Percentiles rank a stretch among this genome's conserved stretches.
Evolutionary conservation across 2,329 filamentous ascomycete genomes (phyloP).

Genomic region (Claviceps purpurea): DNA sequence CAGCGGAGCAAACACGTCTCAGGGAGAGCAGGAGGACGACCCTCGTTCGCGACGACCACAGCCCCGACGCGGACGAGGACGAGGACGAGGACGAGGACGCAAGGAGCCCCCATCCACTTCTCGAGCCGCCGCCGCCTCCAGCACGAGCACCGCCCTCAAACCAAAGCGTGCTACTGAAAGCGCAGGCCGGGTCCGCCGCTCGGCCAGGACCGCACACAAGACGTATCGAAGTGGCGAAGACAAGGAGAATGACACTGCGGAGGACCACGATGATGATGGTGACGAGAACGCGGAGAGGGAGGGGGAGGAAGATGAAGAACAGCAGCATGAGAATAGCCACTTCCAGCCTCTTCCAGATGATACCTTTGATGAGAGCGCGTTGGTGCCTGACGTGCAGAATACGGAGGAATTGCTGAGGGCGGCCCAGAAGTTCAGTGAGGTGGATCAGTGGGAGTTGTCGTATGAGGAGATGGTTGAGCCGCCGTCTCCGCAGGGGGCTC

Average conservation of each 20-base stretch:
- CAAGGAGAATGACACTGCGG: slow-evolving; percentile 40
- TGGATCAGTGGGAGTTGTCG: slow-evolving; percentile 54
- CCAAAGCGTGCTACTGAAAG: slow-evolving; percentile 11
- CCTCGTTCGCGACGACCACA: neutral
- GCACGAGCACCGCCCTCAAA: slow-evolving; percentile 14
- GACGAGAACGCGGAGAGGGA: slow-evolving; percentile 7
- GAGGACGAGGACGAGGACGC: slow-evolving; percentile 9
- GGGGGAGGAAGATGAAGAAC: slow-evolving; percentile 14
- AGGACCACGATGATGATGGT: slow-evolving; percentile 10
- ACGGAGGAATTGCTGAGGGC: slow-evolving; percentile 44
- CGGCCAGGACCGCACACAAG: slow-evolving; percentile 17
- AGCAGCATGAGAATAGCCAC: slow-evolving; percentile 24
- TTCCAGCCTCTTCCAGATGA: slow-evolving; percentile 33
- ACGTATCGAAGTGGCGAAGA: slow-evolving; percentile 44
- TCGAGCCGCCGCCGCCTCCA: slow-evolving; percentile 12
- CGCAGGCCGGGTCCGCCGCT: slow-evolving; percentile 6
- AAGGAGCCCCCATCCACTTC: slow-evolving; percentile 9
- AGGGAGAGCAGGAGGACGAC: slow-evolving; percentile 40
- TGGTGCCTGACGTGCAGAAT: slow-evolving; percentile 21
- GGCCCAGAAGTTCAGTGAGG: slow-evolving; percentile 52
- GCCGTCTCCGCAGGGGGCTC: slow-evolving; percentile 38
- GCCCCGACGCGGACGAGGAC: slow-evolving; percentile 6
- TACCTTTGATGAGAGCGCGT: slow-evolving; percentile 22
- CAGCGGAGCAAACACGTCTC: slow-evolving; percentile 34
- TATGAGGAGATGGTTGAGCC: slow-evolving; percentile 50